Percentiles rank a stretch among this genome's conserved stretches.
phyloP scores from a whole-genome alignment of 192 early-diverging fungal genomes.

The Podila minutissima region DNA sequence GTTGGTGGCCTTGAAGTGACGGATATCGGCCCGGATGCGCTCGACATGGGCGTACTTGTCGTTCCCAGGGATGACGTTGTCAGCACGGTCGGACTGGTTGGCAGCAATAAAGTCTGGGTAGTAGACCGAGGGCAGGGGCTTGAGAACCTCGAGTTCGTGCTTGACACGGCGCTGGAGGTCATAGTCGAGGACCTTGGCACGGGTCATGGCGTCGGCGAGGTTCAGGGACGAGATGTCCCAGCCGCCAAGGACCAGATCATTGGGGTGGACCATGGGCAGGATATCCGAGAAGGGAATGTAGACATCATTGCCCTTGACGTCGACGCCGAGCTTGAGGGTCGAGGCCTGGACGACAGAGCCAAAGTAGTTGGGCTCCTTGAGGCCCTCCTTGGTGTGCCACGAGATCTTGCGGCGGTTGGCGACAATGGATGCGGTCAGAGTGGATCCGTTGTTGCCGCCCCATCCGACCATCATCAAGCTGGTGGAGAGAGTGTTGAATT shows the following conservation, averaged over 20 bases:
- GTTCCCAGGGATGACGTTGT: slow-evolving; percentile 86
- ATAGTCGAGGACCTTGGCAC: slow-evolving; percentile 95
- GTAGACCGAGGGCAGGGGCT: slow-evolving; percentile 96
- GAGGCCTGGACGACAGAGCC: slow-evolving; percentile 97
- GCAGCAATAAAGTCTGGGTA: slow-evolving; percentile 99
- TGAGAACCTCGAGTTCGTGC: slow-evolving; percentile 80
- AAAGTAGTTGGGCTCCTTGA: slow-evolving; percentile 95
- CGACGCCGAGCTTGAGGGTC: slow-evolving; percentile 94
- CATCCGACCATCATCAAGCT: slow-evolving; percentile 99
- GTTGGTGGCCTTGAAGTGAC: slow-evolving; percentile 92
- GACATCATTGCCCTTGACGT: slow-evolving; percentile 87
- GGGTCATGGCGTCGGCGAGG: slow-evolving; percentile 92
- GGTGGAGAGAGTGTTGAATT: neutral
- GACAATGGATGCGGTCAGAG: slow-evolving; percentile 94
- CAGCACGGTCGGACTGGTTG: slow-evolving; percentile 96
- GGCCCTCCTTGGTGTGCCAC: slow-evolving; percentile 95
- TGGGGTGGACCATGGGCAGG: slow-evolving; percentile 96
- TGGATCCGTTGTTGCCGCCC: slow-evolving; percentile 99
- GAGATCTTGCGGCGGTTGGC: slow-evolving; percentile 90
- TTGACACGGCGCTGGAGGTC: slow-evolving; percentile 95
- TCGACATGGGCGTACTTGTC: slow-evolving; percentile 94
- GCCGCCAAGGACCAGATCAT: slow-evolving; percentile 96
- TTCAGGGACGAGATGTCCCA: slow-evolving; percentile 95
- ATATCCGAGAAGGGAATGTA: slow-evolving; percentile 93
- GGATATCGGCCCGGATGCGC: slow-evolving; percentile 93